Base-by-base conservation (phyloP, 495 filamentous ascomycete species). In the Penicillium malachiteum region DNA sequence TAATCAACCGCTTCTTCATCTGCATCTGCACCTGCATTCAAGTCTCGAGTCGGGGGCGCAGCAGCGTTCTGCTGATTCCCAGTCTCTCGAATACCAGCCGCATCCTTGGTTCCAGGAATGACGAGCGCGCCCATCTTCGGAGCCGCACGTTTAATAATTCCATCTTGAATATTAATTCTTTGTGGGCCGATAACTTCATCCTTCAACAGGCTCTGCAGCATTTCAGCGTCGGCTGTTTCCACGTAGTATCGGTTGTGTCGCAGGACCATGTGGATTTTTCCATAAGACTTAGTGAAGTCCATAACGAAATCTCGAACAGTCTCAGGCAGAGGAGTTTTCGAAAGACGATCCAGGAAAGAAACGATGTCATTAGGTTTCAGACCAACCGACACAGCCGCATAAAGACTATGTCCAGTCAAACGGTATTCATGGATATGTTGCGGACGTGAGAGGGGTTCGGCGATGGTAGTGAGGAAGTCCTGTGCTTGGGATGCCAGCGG, bases 181-280 rank as follows among this genome's bases (percentile, higher is more conserved):
- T 83, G 78, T 13, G 81, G 73, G 3, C 83, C 82, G 55, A 93
- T 90, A 38, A 87, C 79, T 39, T 83, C 80, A 67, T 92, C 89
- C 56, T 86, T 77, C 11, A 97, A 76, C 12, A 97, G 81, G 62
- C 76, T 86, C 71, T 96, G 92, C 43, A 99, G 74, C 73, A 96
- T 87, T 13, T 84, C 75, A 16, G 91, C 86, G 65, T 97, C 92
- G 5, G 86, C 82, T 58, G 89, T 96, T 73, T 99, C 94, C 56
- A 97, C 84, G 66, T 88, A 97, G 70, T 94, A 96, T 53, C 86
- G 86, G 58, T 93, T 97, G 64, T 96, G 86, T 68, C 96, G 96
- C 54, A 97, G 72, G 18, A 97, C 94, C 37, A 97, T 82, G 72
- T 96, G 94, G 37, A 96, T 91, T 70, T 97, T 97, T 38, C 94